Base-by-base conservation (phyloP, 1,139 yeast species). In the Suhomyces bokatorum region DNA sequence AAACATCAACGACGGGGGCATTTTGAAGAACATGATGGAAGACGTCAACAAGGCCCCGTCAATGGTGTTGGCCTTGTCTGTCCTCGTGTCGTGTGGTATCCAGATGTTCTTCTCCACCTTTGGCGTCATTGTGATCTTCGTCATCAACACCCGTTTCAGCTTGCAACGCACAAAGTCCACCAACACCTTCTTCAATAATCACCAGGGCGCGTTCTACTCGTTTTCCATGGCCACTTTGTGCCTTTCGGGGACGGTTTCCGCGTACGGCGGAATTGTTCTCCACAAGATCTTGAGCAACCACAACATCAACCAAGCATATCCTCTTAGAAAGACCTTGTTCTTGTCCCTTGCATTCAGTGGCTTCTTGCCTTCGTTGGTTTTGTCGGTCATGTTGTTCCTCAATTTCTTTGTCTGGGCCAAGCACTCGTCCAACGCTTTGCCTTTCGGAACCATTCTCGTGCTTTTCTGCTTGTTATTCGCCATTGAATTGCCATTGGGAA, bases 391-490 rank as follows among this genome's bases (percentile, higher is more conserved):
- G 2, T 62, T 86, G 20, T 60, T 78, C 22, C 67, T 87, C 48
- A 88, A 88, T 61, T 69, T 80, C 50, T 78, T 88, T 46, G 82
- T 87, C 3, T 86, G 93, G 88, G 85, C 86, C 2, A 77, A 83
- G 56, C 85, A 84, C 49, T 83, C 95, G 0, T 83, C 95, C 0
- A 75, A 79, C 42, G 93, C 93, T 0, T 67, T 88, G 39, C 96
- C 96, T 9, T 53, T 55, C 34, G 56, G 56, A 9, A 55, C 57
- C 12, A 53, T 55, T n/a, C 20, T 55, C 7, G 53, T 55, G 13
- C 48, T 55, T 20, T 37, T 55, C 17, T 30, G 44, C 10, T 35
- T 56, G 14, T 85, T 88, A 64, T 73, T 85, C 42, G 61, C 84
- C 26, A 65, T 86, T 12, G 87, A 87, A 51, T 71, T 87, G 24